Evolutionary conservation across 768 basidiomycete species (phyloP).

Genomic region (Pisolithus sp.): DNA sequence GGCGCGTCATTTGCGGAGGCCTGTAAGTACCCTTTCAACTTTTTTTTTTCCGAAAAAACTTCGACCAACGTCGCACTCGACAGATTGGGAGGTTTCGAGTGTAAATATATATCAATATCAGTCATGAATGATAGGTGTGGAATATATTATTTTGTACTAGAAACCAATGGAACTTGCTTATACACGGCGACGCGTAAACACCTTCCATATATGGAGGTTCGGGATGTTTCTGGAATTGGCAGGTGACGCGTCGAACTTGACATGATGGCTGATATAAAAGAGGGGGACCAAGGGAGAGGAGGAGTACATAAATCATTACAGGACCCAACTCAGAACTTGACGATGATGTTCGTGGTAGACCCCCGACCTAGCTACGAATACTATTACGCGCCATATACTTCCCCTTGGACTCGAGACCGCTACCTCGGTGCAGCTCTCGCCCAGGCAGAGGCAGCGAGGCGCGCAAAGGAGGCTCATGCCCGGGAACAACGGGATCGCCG

Average conservation of each 20-base stretch:
- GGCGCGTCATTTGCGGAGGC: slow-evolving; percentile 70
- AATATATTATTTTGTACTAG: not conserved
- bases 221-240: slow-evolving; percentile 4
- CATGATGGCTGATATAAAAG: slow-evolving; percentile 1
- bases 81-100: slow-evolving; percentile 80
- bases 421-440: slow-evolving; percentile 33
- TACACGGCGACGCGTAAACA: not conserved
- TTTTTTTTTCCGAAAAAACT: not conserved
- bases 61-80: not conserved
- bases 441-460: slow-evolving; percentile 17
- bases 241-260: not conserved
- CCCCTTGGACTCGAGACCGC: slow-evolving; percentile 22
- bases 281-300: not conserved
- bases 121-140: slow-evolving; percentile 1
- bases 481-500: not conserved
- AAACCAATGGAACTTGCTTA: not conserved
- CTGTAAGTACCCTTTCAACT: slow-evolving; percentile 48
- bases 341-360: slow-evolving; percentile 8
- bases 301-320: too few species aligned
- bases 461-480: not conserved
- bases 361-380: slow-evolving; percentile 1
- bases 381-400: not conserved
- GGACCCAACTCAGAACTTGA: too few species aligned
- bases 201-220: not conserved
- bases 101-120: slow-evolving; percentile 64